phyloP scores from a whole-genome alignment of 2,329 filamentous ascomycete genomes.

The Ceratocystis ficicola region DNA sequence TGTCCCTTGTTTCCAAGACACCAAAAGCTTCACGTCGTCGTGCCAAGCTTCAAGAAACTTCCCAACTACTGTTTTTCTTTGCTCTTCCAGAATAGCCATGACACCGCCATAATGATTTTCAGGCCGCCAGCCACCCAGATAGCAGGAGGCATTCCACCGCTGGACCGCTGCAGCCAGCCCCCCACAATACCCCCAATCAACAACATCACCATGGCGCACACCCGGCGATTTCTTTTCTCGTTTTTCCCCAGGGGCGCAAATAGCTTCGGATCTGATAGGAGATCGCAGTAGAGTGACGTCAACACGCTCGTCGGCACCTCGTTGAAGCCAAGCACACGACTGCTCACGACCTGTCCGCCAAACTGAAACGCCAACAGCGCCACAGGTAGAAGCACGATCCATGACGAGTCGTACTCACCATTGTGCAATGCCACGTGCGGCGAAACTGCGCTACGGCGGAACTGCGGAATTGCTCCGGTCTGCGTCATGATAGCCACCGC shows the following conservation, averaged over 20 bases:
- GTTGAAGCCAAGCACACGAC: constrained; percentile 38
- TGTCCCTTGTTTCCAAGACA: background rate
- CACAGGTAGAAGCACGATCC: constrained; percentile 35
- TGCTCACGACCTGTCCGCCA: constrained; percentile 42
- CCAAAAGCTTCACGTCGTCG: too few relatives aligned
- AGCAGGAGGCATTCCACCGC: constrained; percentile 32
- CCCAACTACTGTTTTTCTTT: constrained; percentile 20
- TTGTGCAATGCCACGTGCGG: constrained; percentile 13
- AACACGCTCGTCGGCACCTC: constrained; percentile 44
- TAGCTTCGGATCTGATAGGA: constrained; percentile 40
- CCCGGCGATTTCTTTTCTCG: constrained; percentile 39
- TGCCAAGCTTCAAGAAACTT: background rate
- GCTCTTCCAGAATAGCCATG: constrained; percentile 30
- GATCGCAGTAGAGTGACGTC: constrained; percentile 43
- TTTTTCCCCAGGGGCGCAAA: constrained; percentile 34
- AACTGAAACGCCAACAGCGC: constrained; percentile 42
- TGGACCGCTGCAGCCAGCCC: constrained; percentile 37
- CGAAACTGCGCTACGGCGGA: constrained; percentile 19
- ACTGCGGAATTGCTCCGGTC: constrained; percentile 34
- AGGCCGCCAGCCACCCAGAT: constrained; percentile 37
- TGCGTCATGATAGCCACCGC: constrained; percentile 43
- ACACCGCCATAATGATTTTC: constrained; percentile 33
- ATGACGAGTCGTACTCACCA: constrained; percentile 25
- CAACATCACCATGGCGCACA: constrained; percentile 35
- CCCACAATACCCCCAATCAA: constrained; percentile 38